phyloP scores from a whole-genome alignment of 148 eudicot species.

The Diospyros kaki region DNA sequence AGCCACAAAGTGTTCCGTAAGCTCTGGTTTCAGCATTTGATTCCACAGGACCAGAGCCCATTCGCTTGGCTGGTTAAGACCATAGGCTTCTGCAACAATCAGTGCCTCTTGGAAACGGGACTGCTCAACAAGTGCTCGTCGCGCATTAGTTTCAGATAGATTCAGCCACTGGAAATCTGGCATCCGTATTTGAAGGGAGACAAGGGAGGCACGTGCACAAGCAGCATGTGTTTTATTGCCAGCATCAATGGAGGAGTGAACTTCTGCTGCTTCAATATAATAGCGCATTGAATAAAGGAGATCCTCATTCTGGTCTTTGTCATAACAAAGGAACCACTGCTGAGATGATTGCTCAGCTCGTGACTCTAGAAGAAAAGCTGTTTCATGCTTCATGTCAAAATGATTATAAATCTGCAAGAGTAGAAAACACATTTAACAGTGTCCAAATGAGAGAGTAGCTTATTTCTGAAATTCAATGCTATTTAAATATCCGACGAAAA shows the following conservation, averaged over 20 bases:
- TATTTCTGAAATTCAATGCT: too few relatives aligned
- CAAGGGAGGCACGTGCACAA: slow-evolving; percentile 90
- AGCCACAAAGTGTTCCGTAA: slow-evolving; percentile 76
- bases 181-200: slow-evolving; percentile 95
- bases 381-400: slow-evolving; percentile 95
- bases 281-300: slow-evolving; percentile 91
- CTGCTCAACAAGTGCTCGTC: slow-evolving; percentile 78
- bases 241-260: slow-evolving; percentile 91
- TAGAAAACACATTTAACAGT: slow-evolving; percentile 11
- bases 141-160: slow-evolving; percentile 82
- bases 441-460: too few relatives aligned
- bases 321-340: slow-evolving; percentile 66
- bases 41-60: slow-evolving; percentile 97
- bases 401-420: slow-evolving; percentile 80
- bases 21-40: slow-evolving; percentile 90
- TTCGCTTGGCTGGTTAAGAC: slow-evolving; percentile 89
- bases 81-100: slow-evolving; percentile 94
- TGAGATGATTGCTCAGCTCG: slow-evolving; percentile 71
- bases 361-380: slow-evolving; percentile 76
- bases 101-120: slow-evolving; percentile 93
- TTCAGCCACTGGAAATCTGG: slow-evolving; percentile 86
- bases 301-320: slow-evolving; percentile 89
- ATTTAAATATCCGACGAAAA: too few relatives aligned
- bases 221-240: slow-evolving; percentile 79
- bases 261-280: slow-evolving; percentile 92